Conservation (phyloP, 441 rosid species). For the Gossypium aridum region DNA sequence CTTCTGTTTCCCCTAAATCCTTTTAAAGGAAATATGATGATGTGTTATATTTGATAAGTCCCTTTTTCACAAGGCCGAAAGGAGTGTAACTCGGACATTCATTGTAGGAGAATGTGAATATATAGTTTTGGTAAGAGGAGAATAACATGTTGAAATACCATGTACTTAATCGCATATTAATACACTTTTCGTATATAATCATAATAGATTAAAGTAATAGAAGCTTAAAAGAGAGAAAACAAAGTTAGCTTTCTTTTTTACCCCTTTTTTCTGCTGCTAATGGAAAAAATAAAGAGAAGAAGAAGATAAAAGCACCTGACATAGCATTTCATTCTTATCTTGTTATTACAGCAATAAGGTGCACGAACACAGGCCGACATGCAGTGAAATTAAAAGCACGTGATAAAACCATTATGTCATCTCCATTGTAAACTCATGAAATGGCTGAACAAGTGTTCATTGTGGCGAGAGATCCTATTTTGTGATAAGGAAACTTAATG, state of each 20-base stretch:
- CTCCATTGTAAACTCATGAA: neutral
- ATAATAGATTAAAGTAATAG: conserved; percentile 10
- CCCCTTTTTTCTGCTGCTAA: neutral
- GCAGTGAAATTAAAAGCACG: neutral
- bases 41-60: too few relatives aligned
- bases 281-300: neutral
- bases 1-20: neutral
- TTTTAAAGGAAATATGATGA: too few relatives aligned
- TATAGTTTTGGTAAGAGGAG: too few relatives aligned
- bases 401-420: neutral
- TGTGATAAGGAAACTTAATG: neutral
- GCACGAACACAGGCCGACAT: neutral
- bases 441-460: neutral
- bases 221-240: neutral
- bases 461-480: neutral
- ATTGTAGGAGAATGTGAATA: too few relatives aligned
- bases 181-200: neutral
- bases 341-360: neutral
- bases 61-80: too few relatives aligned
- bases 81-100: too few relatives aligned
- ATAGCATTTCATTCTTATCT: neutral
- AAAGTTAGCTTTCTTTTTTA: neutral
- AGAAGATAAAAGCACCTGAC: neutral
- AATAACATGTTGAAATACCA: too few relatives aligned
- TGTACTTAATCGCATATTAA: too few relatives aligned